phyloP scores from a whole-genome alignment of 2,329 filamentous ascomycete species.

The Colletotrichum sublineola region DNA sequence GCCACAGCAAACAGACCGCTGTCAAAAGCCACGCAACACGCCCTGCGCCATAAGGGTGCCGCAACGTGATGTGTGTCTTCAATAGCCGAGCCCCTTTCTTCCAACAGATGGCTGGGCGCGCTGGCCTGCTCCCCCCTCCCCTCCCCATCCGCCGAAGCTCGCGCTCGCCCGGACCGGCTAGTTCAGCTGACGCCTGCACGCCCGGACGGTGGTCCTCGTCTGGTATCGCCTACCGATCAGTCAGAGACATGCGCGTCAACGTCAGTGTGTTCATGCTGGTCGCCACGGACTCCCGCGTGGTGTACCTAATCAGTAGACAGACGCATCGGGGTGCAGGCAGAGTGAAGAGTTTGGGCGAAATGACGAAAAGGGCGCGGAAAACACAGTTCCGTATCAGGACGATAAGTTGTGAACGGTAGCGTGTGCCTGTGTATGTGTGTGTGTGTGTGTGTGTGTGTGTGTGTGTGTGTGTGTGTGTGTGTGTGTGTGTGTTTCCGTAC shows the following conservation, averaged over 20 bases:
- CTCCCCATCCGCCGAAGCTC: too few relatives aligned
- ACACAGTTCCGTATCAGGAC: background rate
- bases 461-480: too few relatives aligned
- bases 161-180: conserved; percentile 24
- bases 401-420: background rate
- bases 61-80: conserved; percentile 20
- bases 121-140: background rate
- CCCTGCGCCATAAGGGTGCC: conserved; percentile 16
- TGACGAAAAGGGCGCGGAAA: background rate
- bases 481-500: too few relatives aligned
- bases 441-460: background rate
- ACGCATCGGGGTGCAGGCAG: conserved; percentile 10
- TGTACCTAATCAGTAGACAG: background rate
- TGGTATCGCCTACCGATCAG: conserved; percentile 15
- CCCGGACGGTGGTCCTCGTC: conserved; percentile 7
- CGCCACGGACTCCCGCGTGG: conserved; percentile 12
- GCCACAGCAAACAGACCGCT: conserved; percentile 7
- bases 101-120: conserved; percentile 9
- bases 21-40: background rate
- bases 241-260: background rate
- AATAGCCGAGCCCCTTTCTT: conserved; percentile 10
- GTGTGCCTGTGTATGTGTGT: too few relatives aligned
- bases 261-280: background rate
- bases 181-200: conserved; percentile 22
- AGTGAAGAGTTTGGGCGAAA: background rate